These are phyloP conservation scores for Aspergillus sp. DNA, from an alignment of 2,329 filamentous ascomycete genomes.

Conservation along the genomic window DNA sequence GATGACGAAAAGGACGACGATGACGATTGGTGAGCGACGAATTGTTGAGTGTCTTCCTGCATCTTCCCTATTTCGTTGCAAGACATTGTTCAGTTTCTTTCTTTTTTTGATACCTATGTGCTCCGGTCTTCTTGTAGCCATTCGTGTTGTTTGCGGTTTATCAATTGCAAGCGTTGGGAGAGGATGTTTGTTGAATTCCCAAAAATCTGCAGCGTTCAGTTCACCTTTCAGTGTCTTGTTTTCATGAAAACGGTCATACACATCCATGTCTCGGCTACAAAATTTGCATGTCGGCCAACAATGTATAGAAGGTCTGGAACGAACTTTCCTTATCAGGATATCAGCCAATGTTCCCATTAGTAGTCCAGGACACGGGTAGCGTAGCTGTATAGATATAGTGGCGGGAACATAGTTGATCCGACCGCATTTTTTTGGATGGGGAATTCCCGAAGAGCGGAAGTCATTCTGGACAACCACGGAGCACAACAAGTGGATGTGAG, in stretches of 20 bases:
- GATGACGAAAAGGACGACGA: constrained; percentile 49
- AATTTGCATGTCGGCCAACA: background rate
- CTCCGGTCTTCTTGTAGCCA: constrained; percentile 2
- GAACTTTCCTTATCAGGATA: background rate
- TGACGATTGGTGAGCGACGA: constrained; percentile 43
- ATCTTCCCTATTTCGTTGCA: background rate
- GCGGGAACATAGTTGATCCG: constrained; percentile 13
- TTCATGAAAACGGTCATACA: background rate
- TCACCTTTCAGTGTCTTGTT: background rate
- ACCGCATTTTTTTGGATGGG: background rate
- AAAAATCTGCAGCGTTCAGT: background rate
- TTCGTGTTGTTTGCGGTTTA: constrained; percentile 1
- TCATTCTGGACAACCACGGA: background rate
- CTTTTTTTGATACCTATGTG: constrained; percentile 19
- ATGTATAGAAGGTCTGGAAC: constrained; percentile 2
- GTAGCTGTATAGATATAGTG: background rate
- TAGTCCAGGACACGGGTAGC: too few species aligned
- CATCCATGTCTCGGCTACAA: background rate
- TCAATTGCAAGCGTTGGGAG: constrained; percentile 1
- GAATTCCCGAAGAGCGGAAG: constrained; percentile 9
- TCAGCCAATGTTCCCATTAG: background rate
- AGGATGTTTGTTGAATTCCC: constrained; percentile 6
- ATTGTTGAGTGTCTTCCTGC: background rate
- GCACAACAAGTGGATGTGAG: constrained; percentile 1
- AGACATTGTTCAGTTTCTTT: constrained; percentile 1